Percentiles rank a stretch among this genome's conserved stretches.
Evolutionary conservation across 73 alveolate genomes (phyloP).

Genomic region (Uronychia setigera): DNA sequence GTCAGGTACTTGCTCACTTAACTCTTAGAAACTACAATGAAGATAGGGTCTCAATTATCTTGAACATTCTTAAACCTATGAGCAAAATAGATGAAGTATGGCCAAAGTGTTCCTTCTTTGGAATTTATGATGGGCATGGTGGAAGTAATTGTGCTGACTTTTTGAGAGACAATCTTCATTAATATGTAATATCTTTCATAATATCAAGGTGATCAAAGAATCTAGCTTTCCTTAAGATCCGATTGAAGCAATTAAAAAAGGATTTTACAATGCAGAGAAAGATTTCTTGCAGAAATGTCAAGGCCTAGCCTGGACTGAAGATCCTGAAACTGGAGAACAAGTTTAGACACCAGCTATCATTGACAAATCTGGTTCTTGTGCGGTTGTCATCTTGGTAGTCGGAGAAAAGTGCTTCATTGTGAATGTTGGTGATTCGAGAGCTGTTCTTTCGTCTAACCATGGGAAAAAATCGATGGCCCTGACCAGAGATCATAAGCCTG

Average conservation of each 20-base stretch:
- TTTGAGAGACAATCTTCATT: conserved; percentile 95
- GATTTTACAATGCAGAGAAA: conserved; percentile 94
- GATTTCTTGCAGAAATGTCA: conserved; percentile 46
- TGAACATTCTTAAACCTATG: conserved; percentile 81
- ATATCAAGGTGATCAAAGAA: conserved; percentile 71
- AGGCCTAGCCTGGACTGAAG: neutral
- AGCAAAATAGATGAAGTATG: conserved; percentile 75
- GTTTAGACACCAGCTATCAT: neutral
- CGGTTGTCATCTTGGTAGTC: conserved; percentile 89
- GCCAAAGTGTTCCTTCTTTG: conserved; percentile 98
- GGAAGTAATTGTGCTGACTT: conserved; percentile 95
- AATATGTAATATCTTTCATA: conserved; percentile 53
- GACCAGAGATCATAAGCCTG: conserved; percentile 92
- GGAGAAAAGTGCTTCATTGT: conserved; percentile 94
- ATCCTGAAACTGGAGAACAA: neutral
- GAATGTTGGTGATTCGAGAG: conserved; percentile 97
- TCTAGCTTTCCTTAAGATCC: conserved; percentile 96
- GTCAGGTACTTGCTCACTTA: conserved; percentile 63
- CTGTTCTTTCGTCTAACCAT: conserved; percentile 53
- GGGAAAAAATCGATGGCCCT: conserved; percentile 83
- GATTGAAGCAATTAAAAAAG: conserved; percentile 89
- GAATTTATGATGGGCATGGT: conserved; percentile 98
- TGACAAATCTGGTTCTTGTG: conserved; percentile 97
- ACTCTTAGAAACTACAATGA: conserved; percentile 91
- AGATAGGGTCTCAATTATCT: conserved; percentile 90